Base-by-base conservation (phyloP, 2,329 filamentous ascomycete genomes). In the Dothideomycetes sp. region DNA sequence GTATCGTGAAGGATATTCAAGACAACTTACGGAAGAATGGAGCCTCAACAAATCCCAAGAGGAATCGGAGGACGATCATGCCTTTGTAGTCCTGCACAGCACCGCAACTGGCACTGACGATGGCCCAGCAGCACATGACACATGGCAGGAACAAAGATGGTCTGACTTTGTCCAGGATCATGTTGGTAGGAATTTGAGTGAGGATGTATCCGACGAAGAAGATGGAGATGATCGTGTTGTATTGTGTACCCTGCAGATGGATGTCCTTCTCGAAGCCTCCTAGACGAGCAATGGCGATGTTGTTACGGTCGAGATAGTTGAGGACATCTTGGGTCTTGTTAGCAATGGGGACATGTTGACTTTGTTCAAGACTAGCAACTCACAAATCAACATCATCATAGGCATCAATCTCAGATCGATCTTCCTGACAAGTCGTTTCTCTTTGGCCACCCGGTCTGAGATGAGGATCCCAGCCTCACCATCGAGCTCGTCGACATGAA, bases 301-400 rank as follows among this genome's bases (percentile, higher is more conserved):
- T 40, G 33, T 56, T 57, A 51, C 52, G 25, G 49, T 78, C 74
- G 11, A 82, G 61, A 58, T 84, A 85, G 62, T 86, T 85, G 63
- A 82, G 68, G 56, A 85, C 64, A 86, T 40, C 33, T 36, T n/a
- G 17, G 10, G 4, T 8, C 1, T 4, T 7, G 3, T 4, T 18
- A n/a, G 15, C 7, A 11, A 13, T 7, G 19, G 2, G 10, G 6
- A 13, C 1, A 36, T 16, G 11, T 19, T n/a, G n/a, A n/a, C n/a
- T n/a, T 84, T 85, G 62, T 85, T 85, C 64, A 82, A 68, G 56
- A 86, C 82, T n/a, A n/a, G n/a, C n/a, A n/a, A n/a, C n/a, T n/a
- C n/a, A 54, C 84, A 86, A 64, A 86, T 83, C 48, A 84, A 58
- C 37, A 86, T 75, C 44, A 86, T 65, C 62, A 78, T 78, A 0